Evolutionary conservation across 805 yeast species (phyloP).

Genomic region (Peterozyma xylosa): DNA sequence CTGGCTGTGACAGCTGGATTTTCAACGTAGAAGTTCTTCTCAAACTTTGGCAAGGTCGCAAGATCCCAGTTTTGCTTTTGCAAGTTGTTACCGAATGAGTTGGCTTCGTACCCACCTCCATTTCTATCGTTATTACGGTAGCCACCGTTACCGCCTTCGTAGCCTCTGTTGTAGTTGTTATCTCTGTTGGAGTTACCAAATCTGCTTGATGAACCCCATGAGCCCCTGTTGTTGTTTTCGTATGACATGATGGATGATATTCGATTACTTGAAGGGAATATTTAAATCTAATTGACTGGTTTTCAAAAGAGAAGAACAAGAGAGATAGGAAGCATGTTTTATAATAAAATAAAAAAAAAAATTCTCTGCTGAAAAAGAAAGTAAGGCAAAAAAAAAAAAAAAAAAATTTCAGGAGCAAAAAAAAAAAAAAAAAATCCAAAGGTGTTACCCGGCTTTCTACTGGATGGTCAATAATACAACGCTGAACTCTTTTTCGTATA

Average conservation of each 20-base stretch:
- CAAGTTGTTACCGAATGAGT: conserved; percentile 43
- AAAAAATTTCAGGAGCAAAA: conserved; percentile 2
- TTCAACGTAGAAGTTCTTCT: conserved; percentile 91
- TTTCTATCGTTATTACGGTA: conserved; percentile 25
- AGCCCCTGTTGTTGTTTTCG: conserved; percentile 28
- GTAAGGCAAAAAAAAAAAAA: conserved; percentile 5
- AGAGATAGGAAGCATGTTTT: background rate
- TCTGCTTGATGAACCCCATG: conserved; percentile 15
- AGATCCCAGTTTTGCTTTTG: conserved; percentile 77
- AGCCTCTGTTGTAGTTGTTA: conserved; percentile 24
- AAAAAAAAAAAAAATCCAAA: conserved; percentile 2
- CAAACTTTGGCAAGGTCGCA: conserved; percentile 75
- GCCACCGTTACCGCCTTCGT: conserved; percentile 30
- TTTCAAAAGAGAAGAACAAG: background rate
- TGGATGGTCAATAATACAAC: background rate
- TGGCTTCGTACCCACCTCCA: conserved; percentile 30
- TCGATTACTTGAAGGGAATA: background rate
- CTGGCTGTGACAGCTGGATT: conserved; percentile 71
- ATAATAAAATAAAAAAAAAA: background rate
- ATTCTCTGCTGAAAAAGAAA: conserved; percentile 4
- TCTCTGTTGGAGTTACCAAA: conserved; percentile 24
- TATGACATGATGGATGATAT: conserved; percentile 28
- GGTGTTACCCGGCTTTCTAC: conserved; percentile 8
- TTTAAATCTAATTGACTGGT: background rate
- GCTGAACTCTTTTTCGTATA: no score